Base-by-base conservation (phyloP, 768 basidiomycete genomes). In the Pleurotus giganteus region DNA sequence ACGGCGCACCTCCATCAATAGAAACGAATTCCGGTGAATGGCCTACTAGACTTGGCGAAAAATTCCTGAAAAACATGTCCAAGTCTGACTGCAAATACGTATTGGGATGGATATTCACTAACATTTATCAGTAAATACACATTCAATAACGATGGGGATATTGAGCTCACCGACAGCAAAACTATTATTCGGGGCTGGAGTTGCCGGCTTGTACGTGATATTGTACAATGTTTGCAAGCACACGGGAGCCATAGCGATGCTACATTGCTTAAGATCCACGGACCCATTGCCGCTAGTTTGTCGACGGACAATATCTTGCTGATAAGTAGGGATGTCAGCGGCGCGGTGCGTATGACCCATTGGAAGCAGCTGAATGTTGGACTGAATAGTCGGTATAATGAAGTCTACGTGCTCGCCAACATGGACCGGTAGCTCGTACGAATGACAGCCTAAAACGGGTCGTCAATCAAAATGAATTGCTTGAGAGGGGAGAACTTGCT, bases 71-170 rank as follows among this genome's bases (percentile, higher is more conserved):
- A 61, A 80, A 81, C 32, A 68, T 46, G 54, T 78, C 75, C 7
- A 80, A 65, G 59, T 81, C 79, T 4, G 64, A 65, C 11, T 69
- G 65, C 4, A 77, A 55, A 59, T 72, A 79, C 26, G 74, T 71
- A 47, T 76, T 70, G 1, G 75, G 71, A 4, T 73, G 73, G 54
- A 73, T 72, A 58, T 76, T 76, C 42, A 77, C 78, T 79, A 53
- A 32, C 17, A 28, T 6, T n/a, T 31, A 11, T 29, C 47, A 17
- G 31, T 23, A 13, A 19, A 15, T 6, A 54, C 6, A 60, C 49
- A 26, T 57, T 42, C 17, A 50, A 28, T 23, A 23, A 21, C 26
- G 6, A 45, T 24, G 23, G 15, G 39, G 17, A 28, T 34, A 9
- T 45, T 26, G 46, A 8, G 50, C 57, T 53, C 23, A 64, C 66